Conservation (phyloP, 495 filamentous ascomycete genomes). For the Endocarpon pusillum region DNA sequence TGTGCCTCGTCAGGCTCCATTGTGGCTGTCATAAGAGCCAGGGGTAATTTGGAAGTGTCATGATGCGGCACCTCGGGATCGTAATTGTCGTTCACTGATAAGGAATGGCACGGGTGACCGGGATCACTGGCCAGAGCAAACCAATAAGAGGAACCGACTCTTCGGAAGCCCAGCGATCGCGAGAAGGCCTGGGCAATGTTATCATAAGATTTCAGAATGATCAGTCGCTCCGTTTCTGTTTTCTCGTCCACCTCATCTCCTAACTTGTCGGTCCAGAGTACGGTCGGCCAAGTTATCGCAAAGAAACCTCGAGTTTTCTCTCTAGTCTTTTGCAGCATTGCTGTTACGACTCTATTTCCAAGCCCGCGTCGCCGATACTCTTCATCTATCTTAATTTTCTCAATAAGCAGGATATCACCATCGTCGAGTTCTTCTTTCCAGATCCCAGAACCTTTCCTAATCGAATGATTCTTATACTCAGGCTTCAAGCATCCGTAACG, state of each 20-base stretch:
- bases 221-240: background rate
- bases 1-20: background rate
- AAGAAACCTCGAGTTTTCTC: background rate
- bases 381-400: conserved; percentile 4
- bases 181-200: conserved; percentile 5
- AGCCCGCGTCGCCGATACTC: conserved; percentile 3
- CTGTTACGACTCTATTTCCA: conserved; percentile 3
- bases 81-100: conserved; percentile 2
- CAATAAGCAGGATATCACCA: conserved; percentile 11
- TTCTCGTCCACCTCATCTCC: background rate
- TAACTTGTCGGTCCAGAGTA: background rate
- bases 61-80: background rate
- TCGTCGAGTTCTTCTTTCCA: conserved; percentile 12
- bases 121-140: conserved; percentile 4
- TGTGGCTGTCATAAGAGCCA: background rate
- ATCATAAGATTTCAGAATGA: background rate
- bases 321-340: conserved; percentile 3
- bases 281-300: conserved; percentile 4
- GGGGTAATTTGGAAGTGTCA: background rate
- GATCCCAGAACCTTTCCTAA: conserved; percentile 12
- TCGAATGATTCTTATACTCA: conserved; percentile 7
- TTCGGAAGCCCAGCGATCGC: conserved; percentile 7
- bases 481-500: conserved; percentile 12
- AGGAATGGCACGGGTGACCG: conserved; percentile 1
- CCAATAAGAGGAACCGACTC: conserved; percentile 6